Evolutionary conservation across 106 monocot species (phyloP), one percentile per base, ranked within the genome.

Genomic region (Triglochin maritima): DNA sequence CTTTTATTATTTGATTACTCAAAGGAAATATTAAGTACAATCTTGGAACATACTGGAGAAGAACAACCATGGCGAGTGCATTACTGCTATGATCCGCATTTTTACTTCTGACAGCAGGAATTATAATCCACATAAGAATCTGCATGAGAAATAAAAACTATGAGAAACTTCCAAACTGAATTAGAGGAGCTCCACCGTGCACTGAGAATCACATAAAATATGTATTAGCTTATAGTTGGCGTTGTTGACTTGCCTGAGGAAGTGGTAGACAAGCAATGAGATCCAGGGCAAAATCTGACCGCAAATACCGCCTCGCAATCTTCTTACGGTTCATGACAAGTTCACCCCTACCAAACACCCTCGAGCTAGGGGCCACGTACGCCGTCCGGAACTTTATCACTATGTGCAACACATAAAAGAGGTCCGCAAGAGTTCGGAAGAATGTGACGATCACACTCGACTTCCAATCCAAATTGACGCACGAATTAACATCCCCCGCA

Each of bases 11-110:
- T 70, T 93, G 80, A 49, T 78, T 71, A 66, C 84, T 93, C 56
- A 89, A 69, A 50, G 89, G 93, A 69, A 93, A 93, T 71, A 93
- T 93, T 64, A 86, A 75, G 72, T 93, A 93, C 45, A 89, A 64
- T 69, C 93, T 86, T 54, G 84, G 80, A 76, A 93, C 59, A 59
- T 93, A 93, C 44, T 89, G 93, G 62, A 89, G 66, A 4, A 93
- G 80, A 78, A 93, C 82, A 60, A 86, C 75, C 58, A 93, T 61
- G 48, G 82, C 89, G 43, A 93, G 76, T 7, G 80, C 77, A 65
- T 82, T 84, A 67, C 80, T 86, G 65, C 76, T 82, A 49, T 93
- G 73, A 44, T 69, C 29, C 1, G 29, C 1, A 29, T 29, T 81
- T 5, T 80, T 86, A 60, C 61, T 74, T 66, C 73, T 83, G 46